These are phyloP conservation scores for Limtongia smithiae DNA, from an alignment of 805 yeast genomes.

Conservation along the genomic window DNA sequence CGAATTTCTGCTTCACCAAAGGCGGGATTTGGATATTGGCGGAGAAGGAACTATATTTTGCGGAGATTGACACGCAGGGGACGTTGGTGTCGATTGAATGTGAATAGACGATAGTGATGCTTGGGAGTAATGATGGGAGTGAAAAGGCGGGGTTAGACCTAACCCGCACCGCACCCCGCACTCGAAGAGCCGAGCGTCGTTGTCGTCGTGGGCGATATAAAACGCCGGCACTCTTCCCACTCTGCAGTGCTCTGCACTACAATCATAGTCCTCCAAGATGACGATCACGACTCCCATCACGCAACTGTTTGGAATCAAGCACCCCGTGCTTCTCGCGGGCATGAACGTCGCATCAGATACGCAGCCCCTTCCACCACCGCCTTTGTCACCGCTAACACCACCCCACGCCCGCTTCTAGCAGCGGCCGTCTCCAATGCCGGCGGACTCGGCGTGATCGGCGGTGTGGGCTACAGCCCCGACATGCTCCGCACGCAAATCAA, in stretches of 20 bases:
- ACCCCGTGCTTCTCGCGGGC: constrained; percentile 33
- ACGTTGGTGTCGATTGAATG: constrained; percentile 18
- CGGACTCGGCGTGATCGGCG: constrained; percentile 35
- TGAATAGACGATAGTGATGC: no score
- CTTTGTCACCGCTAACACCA: neutral
- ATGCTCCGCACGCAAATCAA: constrained; percentile 31
- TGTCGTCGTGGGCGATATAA: no score
- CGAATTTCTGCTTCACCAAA: constrained; percentile 24
- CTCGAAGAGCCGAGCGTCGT: no score
- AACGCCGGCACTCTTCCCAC: no score
- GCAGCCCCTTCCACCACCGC: constrained; percentile 1
- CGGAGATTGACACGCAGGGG: constrained; percentile 10
- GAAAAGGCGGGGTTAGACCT: no score
- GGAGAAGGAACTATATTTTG: constrained; percentile 13
- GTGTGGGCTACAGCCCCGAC: constrained; percentile 30
- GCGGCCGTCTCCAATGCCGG: constrained; percentile 35
- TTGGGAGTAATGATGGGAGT: no score
- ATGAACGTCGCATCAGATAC: constrained; percentile 33
- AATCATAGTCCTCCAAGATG: constrained; percentile 6
- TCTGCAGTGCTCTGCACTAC: neutral
- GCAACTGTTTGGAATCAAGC: constrained; percentile 30
- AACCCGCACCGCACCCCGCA: no score
- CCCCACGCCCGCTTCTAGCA: constrained; percentile 31
- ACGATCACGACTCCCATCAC: constrained; percentile 31
- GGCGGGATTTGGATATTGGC: constrained; percentile 26